Conservation (phyloP, 1,284 basidiomycete genomes). For the Cryptococcus floricola region DNA sequence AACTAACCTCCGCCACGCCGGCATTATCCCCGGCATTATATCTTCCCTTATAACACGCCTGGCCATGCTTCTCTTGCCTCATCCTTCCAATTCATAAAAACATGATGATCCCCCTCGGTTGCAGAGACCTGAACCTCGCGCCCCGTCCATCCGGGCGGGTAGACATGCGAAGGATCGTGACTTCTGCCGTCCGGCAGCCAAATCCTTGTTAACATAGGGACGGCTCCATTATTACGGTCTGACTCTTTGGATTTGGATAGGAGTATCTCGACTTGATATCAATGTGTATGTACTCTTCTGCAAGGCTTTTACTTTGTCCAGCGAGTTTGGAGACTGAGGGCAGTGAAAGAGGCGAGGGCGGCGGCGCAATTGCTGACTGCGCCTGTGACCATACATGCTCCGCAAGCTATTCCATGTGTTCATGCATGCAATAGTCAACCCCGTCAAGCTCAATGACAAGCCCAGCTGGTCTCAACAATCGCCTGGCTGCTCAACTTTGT, state of each 20-base stretch:
- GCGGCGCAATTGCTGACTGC: neutral
- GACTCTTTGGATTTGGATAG: conserved; percentile 11
- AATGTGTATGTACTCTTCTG: neutral
- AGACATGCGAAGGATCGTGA: conserved; percentile 11
- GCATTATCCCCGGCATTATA: neutral
- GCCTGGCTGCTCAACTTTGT: neutral
- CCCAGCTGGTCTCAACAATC: neutral
- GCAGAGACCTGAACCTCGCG: conserved; percentile 19
- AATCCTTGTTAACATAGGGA: conserved; percentile 22
- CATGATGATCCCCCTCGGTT: conserved; percentile 19
- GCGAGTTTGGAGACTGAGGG: no score
- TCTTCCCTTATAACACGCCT: neutral
- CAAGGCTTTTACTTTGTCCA: neutral
- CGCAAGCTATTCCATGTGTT: no score
- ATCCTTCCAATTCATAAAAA: conserved; percentile 20
- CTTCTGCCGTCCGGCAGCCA: conserved; percentile 22
- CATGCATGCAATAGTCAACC: neutral
- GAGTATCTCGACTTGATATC: neutral
- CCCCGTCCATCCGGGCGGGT: conserved; percentile 3
- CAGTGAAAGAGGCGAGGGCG: neutral
- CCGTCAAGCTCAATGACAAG: neutral
- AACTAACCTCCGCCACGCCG: neutral
- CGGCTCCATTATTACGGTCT: conserved; percentile 15
- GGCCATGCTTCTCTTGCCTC: conserved; percentile 1
- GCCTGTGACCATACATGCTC: neutral